These are phyloP conservation scores for Annulohypoxylon maeteangense DNA, from an alignment of 495 filamentous ascomycete genomes.

Conservation along the genomic window DNA sequence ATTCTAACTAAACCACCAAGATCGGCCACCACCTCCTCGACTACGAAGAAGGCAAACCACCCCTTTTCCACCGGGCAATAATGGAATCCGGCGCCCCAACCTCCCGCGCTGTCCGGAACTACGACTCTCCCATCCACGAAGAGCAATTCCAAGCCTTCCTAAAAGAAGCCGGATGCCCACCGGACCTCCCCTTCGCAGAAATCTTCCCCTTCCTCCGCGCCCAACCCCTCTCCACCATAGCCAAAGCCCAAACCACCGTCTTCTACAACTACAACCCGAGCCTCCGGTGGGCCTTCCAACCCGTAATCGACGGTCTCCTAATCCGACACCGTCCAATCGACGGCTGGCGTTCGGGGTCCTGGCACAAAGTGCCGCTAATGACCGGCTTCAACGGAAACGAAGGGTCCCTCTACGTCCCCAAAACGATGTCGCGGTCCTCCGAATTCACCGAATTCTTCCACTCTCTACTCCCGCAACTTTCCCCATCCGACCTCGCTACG, in stretches of 20 bases:
- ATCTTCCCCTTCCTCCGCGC: conserved; percentile 1
- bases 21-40: conserved; percentile 5
- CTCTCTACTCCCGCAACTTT: neutral
- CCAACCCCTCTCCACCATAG: neutral
- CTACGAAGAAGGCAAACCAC: neutral
- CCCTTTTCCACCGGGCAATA: neutral
- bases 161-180: neutral
- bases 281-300: conserved; percentile 1
- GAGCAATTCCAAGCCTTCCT: conserved; percentile 2
- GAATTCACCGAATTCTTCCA: conserved; percentile 2
- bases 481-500: neutral
- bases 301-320: neutral
- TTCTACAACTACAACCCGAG: conserved; percentile 1
- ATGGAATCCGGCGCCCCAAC: neutral
- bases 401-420: neutral
- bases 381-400: conserved; percentile 7
- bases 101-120: neutral
- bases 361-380: neutral
- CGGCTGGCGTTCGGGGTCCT: neutral
- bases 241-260: neutral
- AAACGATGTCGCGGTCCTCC: neutral
- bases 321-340: neutral
- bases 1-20: neutral
- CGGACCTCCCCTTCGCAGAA: neutral
- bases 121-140: neutral